These are phyloP conservation scores for Choiromyces venosus DNA, from an alignment of 495 filamentous ascomycete genomes.

Conservation along the genomic window DNA sequence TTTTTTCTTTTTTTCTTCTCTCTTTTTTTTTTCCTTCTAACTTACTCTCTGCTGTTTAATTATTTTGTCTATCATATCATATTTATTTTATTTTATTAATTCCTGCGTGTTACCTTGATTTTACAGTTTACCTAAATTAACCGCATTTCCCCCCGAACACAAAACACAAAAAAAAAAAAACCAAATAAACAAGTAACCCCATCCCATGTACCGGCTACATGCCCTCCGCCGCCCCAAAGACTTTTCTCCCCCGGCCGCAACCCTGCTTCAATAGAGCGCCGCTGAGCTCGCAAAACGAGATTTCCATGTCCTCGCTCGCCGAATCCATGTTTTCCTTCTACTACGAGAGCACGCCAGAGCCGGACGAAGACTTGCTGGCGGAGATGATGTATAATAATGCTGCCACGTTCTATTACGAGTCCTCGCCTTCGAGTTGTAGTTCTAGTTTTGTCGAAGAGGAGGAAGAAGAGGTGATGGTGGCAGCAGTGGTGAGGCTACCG, in stretches of 20 bases:
- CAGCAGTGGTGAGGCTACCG: conserved; percentile 27
- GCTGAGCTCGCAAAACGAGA: conserved; percentile 1
- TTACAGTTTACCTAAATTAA: conserved; percentile 13
- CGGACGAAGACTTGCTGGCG: conserved; percentile 24
- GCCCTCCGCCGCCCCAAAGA: conserved; percentile 1
- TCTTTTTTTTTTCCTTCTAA: conserved; percentile 33
- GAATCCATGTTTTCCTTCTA: conserved; percentile 38
- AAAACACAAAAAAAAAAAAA: no score
- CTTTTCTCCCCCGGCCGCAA: background rate
- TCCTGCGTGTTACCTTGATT: conserved; percentile 23
- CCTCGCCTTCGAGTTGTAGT: conserved; percentile 19
- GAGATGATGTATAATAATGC: conserved; percentile 19
- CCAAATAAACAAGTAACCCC: conserved; percentile 5
- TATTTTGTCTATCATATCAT: conserved; percentile 8
- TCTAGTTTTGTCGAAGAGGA: background rate
- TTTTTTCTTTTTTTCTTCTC: conserved; percentile 40
- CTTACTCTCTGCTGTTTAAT: conserved; percentile 13
- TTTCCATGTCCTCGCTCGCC: conserved; percentile 23
- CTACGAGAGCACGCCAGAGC: conserved; percentile 28
- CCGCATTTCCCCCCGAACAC: background rate
- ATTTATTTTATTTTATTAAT: background rate
- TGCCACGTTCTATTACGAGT: conserved; percentile 36
- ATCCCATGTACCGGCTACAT: conserved; percentile 2
- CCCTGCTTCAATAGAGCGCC: conserved; percentile 1
- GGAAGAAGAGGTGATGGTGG: conserved; percentile 8